Base-by-base conservation (phyloP, 2,329 filamentous ascomycete genomes). In the Emergomyces orientalis region DNA sequence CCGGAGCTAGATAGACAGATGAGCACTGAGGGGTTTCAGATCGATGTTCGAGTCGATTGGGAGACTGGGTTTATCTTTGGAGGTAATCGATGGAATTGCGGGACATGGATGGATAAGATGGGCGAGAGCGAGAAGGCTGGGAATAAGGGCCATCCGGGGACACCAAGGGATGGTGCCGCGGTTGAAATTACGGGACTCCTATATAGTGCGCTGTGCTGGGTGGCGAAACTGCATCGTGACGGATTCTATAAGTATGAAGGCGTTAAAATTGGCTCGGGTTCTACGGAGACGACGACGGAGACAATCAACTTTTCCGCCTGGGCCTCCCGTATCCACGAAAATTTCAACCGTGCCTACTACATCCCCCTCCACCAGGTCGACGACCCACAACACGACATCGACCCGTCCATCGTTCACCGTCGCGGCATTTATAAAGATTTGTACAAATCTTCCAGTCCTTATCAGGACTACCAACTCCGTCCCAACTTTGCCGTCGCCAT, bases 101-200 rank as follows among this genome's bases (percentile, higher is more conserved):
- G 94, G 60, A 99, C 94, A 1, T 99, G 94, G 94, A 97, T 97
- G 91, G 94, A 99, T 81, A 99, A 99, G 83, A 99, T 99, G 94
- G 94, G 94, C n/a, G 94, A 99, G 75, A 96, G 91, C 66, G 86
- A 89, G 67, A 89, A 87, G 65, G 94, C 95, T 19, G 88, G 89
- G 63, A 96, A 87, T 71, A 97, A 97, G 78, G 95, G 94, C 59
- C 81, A 96, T 25, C 95, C 94, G 0, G 94, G 92, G 9, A 99
- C 94, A n/a, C 94, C 94, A 56, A 88, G 95, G 70, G 95, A 99
- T 73, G 94, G 94, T 37, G 91, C 94, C 51, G 91, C 94, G 25
- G 84, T 99, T 62, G 94, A 99, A 75, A 97, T 99, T 72, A 96
- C 88, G 0, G 95, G 94, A 57, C 83, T 99, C 62, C 81, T 94